phyloP scores from a whole-genome alignment of 495 filamentous ascomycete species.

The Patellaria atrata region DNA sequence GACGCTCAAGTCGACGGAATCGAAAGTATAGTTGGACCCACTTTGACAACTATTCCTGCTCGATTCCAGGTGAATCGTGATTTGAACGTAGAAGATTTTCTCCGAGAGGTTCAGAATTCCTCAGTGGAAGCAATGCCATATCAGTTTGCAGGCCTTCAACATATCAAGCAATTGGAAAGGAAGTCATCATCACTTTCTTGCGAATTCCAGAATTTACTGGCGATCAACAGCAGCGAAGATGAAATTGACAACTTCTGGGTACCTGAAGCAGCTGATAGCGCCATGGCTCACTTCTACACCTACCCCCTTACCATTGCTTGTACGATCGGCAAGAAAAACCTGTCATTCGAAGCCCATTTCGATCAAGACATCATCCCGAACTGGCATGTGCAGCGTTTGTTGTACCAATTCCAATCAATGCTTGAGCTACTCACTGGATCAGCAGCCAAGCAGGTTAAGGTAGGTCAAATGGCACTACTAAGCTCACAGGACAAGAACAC shows the following conservation, averaged over 20 bases:
- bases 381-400: slow-evolving; percentile 12
- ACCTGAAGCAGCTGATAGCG: slow-evolving; percentile 14
- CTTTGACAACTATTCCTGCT: slow-evolving; percentile 52
- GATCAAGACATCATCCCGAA: slow-evolving; percentile 9
- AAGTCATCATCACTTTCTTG: slow-evolving; percentile 53
- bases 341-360: slow-evolving; percentile 16
- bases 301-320: slow-evolving; percentile 17
- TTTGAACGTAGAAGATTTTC: slow-evolving; percentile 20
- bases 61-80: slow-evolving; percentile 31
- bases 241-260: slow-evolving; percentile 17
- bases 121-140: slow-evolving; percentile 40
- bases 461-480: slow-evolving; percentile 4
- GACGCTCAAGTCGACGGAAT: slow-evolving; percentile 37
- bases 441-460: not conserved
- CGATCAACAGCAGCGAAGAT: slow-evolving; percentile 29
- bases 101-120: slow-evolving; percentile 39
- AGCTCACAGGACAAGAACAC: slow-evolving; percentile 8
- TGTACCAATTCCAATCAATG: slow-evolving; percentile 13
- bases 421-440: slow-evolving; percentile 7
- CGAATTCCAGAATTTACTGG: slow-evolving; percentile 45
- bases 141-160: slow-evolving; percentile 56
- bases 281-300: slow-evolving; percentile 19
- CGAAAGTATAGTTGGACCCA: slow-evolving; percentile 40
- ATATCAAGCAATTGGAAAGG: slow-evolving; percentile 52
- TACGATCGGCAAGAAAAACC: slow-evolving; percentile 5